These are phyloP conservation scores for Cutaneotrichosporon dermatis DNA, from an alignment of 1,284 basidiomycete species.

Conservation along the genomic window DNA sequence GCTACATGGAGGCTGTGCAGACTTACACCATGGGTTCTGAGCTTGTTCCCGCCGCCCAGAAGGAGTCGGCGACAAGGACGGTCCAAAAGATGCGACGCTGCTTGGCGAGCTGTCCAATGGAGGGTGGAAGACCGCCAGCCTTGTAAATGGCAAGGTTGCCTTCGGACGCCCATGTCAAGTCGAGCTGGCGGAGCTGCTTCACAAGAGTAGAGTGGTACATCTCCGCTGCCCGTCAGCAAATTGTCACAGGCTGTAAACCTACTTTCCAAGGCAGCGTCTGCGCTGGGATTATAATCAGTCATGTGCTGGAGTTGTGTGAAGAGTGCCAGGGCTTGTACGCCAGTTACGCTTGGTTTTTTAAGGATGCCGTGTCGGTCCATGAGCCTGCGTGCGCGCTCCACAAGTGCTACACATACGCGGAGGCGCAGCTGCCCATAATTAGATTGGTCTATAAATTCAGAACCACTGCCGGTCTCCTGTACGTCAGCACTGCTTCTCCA, in stretches of 20 bases:
- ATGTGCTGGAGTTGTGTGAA: conserved; percentile 31
- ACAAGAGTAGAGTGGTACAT: conserved; percentile 29
- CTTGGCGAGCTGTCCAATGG: background rate
- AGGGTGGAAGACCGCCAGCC: background rate
- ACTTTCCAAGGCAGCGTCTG: conserved; percentile 30
- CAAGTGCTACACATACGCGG: conserved; percentile 29
- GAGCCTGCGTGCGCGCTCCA: conserved; percentile 27
- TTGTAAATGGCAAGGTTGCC: background rate
- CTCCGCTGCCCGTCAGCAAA: background rate
- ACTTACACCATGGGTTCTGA: conserved; percentile 30
- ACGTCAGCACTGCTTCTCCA: background rate
- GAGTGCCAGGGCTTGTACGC: conserved; percentile 31
- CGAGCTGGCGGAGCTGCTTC: conserved; percentile 33
- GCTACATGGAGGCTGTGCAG: background rate
- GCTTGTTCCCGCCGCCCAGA: conserved; percentile 28
- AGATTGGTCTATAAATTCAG: conserved; percentile 17
- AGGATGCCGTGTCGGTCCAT: conserved; percentile 31
- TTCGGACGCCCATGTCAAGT: conserved; percentile 26
- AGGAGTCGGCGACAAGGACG: conserved; percentile 30
- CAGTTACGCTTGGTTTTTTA: conserved; percentile 29
- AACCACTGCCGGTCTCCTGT: background rate
- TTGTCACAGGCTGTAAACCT: background rate
- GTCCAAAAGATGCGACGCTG: conserved; percentile 31
- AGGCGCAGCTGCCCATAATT: conserved; percentile 33
- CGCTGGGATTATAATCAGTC: conserved; percentile 20